Evolutionary conservation across 768 basidiomycete species (phyloP), one percentile per base, ranked within the genome.

Genomic region (Boletales sp.): DNA sequence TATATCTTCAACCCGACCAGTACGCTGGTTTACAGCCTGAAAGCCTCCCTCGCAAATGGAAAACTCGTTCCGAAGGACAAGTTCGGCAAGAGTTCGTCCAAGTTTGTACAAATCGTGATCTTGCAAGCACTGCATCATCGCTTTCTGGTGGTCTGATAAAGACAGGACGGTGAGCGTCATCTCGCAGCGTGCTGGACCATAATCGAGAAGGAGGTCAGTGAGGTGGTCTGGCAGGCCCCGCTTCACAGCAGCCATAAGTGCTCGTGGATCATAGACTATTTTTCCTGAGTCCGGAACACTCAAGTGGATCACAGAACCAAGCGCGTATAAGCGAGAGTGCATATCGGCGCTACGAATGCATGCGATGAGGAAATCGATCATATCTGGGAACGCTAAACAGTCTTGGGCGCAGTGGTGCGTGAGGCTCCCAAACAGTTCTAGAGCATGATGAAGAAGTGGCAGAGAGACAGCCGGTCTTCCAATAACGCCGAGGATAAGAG

Each of bases 41-140:
- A 78, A 84, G 29, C 55, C 64, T 1, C 83, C 83, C 40, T 84
- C 76, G 1, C 69, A 57, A 41, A 85, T 71, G 0, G 81, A 74
- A 57, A 80, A 84, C 60, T 86, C 83, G 4, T 82, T 83, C 31
- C 69, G 66, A 13, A 77, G 62, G 52, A 87, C 79, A 40, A 78
- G 65, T n/a, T 68, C 62, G 0, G 75, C 74, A 12, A 82, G 67
- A 30, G 65, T 71, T 29, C 76, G 51, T 2, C 83, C 83, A 7
- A 85, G 72, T 3, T 67, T 48, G 56, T 76, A 74, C 3, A 84
- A 52, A 56, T 86, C 75, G 24, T 60, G 64, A 55, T 78, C 74
- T 51, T 74, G 68, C 2, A 69, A 71, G 51, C 64, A 73, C 9
- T 64, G 48, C 71, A 80, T 74, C 76, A 86, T 79, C 3, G 80